Base-by-base conservation (phyloP, 208 protist species). In the Acanthamoeba triangularis region DNA sequence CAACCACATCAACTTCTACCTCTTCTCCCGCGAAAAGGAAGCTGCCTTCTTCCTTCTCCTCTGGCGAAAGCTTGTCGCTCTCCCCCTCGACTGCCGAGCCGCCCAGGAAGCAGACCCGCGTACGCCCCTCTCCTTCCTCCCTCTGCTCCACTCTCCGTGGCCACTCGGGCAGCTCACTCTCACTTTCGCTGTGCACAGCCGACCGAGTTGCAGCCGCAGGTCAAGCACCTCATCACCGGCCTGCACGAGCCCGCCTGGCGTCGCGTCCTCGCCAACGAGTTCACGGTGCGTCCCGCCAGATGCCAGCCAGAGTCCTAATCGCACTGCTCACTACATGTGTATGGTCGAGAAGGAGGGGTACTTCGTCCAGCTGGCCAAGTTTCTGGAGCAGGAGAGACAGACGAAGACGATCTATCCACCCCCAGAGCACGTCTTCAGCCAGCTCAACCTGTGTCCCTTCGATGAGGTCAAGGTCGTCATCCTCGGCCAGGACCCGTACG, bases 401-500 rank as follows among this genome's bases (percentile, higher is more conserved):
- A 97, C 28, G 3, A 94, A 94, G 72, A 78, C 63, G n/a, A 94
- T 99, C 41, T 98, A 98, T 56, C 99, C 99, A 0, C 98, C 98
- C 0, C 78, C 94, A 1, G 93, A 97, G 23, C 61, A 98, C 30
- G 98, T 99, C 93, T 99, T 99, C 95, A 97, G 97, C 65, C 98
- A 98, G 35, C 98, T 99, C 93, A 98, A 99, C 96, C 96, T 97
- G 61, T 98, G 98, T n/a, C 98, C 99, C n/a, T 98, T 99, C 37
- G 95, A 97, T 0, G 74, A 96, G 18, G 95, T 99, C 1, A 99
- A 99, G 95, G 99, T 99, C 52, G 98, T 99, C 7, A 97, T 99
- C 63, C 94, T 99, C 7, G 99, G 99, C 23, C 99, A 99, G 96
- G 99, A 99, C 96, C 99, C 99, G 14, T 99, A 99, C 98, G 99